These are phyloP conservation scores for Gossypium longicalyx DNA, from an alignment of 345 rosid genomes.

Conservation along the genomic window DNA sequence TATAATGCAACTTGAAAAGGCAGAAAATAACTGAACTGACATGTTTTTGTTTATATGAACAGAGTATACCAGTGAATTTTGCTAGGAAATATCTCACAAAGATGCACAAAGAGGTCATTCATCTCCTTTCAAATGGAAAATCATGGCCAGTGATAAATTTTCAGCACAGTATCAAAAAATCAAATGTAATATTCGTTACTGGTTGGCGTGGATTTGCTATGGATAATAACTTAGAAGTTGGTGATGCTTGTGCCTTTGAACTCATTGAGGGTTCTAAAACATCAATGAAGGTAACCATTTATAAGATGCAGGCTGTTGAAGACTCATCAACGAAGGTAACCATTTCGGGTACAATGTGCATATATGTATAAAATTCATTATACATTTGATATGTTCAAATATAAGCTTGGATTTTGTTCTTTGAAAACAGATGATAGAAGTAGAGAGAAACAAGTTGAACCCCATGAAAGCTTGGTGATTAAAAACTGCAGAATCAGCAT, in stretches of 20 bases:
- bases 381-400: not conserved
- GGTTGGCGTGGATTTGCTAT: constrained; percentile 10
- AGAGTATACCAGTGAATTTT: not conserved
- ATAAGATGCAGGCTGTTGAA: not conserved
- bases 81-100: not conserved
- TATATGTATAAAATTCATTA: not conserved
- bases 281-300: constrained; percentile 21
- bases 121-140: constrained; percentile 6
- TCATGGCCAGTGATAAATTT: constrained; percentile 1
- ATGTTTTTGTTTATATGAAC: not conserved
- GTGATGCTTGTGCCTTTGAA: constrained; percentile 13
- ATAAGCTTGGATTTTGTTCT: not conserved
- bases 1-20: not conserved
- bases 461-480: not conserved
- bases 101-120: not conserved
- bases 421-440: not conserved
- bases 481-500: not conserved
- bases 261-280: not conserved
- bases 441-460: not conserved
- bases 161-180: not conserved
- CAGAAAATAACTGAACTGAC: not conserved
- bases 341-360: not conserved
- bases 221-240: constrained; percentile 14
- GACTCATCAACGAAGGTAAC: not conserved
- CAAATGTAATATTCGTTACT: not conserved